Conservation (phyloP, 768 basidiomycete genomes). For the Asterophora lycoperdoides region DNA sequence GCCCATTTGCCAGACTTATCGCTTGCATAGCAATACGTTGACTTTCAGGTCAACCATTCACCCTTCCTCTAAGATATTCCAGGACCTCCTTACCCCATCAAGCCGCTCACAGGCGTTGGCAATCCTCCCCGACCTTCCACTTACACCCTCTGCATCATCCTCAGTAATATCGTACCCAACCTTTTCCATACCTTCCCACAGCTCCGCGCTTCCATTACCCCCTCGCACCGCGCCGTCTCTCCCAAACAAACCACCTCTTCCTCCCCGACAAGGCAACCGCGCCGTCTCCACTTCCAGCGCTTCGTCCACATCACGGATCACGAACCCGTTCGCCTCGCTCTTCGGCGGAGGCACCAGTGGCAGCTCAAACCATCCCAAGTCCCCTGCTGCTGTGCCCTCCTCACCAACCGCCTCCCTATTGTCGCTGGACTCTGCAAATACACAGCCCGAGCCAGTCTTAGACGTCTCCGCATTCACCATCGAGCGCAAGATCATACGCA, state of each 20-base stretch:
- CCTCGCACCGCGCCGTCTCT: slow-evolving; percentile 36
- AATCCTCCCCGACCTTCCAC: slow-evolving; percentile 54
- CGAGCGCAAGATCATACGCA: slow-evolving; percentile 44
- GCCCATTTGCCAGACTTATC: neutral
- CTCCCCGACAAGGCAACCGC: slow-evolving; percentile 33
- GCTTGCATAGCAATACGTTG: slow-evolving; percentile 31
- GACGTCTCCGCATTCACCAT: slow-evolving; percentile 64
- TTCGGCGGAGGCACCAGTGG: slow-evolving; percentile 50
- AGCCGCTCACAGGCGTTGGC: slow-evolving; percentile 30
- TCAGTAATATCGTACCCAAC: slow-evolving; percentile 40
- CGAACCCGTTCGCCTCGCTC: slow-evolving; percentile 78
- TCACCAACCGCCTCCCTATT: slow-evolving; percentile 29
- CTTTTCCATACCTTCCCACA: slow-evolving; percentile 39
- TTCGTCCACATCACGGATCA: slow-evolving; percentile 41
- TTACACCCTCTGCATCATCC: slow-evolving; percentile 23
- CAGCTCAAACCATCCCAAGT: slow-evolving; percentile 23
- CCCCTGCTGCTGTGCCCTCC: slow-evolving; percentile 28
- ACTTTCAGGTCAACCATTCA: slow-evolving; percentile 42
- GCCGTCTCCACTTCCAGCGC: slow-evolving; percentile 15
- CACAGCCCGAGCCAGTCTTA: slow-evolving; percentile 32
- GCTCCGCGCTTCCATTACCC: slow-evolving; percentile 43
- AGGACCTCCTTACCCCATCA: slow-evolving; percentile 32
- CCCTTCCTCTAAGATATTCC: slow-evolving; percentile 37
- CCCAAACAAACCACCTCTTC: slow-evolving; percentile 34
- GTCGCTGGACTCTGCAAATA: slow-evolving; percentile 25